Base-by-base conservation (phyloP, 768 basidiomycete genomes). In the Scleroderma bovista region DNA sequence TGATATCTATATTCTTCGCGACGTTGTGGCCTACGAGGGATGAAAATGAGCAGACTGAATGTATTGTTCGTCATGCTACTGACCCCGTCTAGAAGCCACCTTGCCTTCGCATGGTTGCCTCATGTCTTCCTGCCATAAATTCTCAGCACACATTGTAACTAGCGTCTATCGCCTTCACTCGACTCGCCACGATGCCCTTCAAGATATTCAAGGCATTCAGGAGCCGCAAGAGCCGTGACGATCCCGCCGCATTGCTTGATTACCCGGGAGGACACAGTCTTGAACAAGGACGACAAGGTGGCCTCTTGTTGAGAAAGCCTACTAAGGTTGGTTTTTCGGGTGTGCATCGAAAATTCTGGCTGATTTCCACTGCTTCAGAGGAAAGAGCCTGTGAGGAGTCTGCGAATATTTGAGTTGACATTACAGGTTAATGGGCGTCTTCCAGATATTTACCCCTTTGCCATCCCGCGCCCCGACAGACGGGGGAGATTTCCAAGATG, bases 181-280 rank as follows among this genome's bases (percentile, higher is more conserved):
- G 45, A 48, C 50, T 60, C 53, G 50, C 47, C 60, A 65, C 63
- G 49, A 67, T 67, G 65, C 65, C 65, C 53, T 69, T 67, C 52
- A 69, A 67, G 54, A 67, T 67, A 67, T 67, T 67, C 57, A 67
- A 67, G 56, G 65, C 61, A 56, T 63, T 67, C 43, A 53, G 63
- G 50, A 69, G 54, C 55, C 65, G 65, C 33, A 26, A 42, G 22
- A 56, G 63, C 42, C 65, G 57, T 40, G 60, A 52, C 20, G 65
- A 65, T 54, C 46, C 57, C 24, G 36, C 51, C 38, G 51, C 58
- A 42, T 67, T 63, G 17, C 19, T 48, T 5, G 59, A 61, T 37
- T 65, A 58, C 57, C 61, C 57, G 40, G 63, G 61, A 17, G 67
- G 57, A 6, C 51, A 29, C 38, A 65, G 61, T 32, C 55, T 65